These are phyloP conservation scores for Scutellaria minor DNA, from an alignment of 257 asterid species.

Conservation along the genomic window DNA sequence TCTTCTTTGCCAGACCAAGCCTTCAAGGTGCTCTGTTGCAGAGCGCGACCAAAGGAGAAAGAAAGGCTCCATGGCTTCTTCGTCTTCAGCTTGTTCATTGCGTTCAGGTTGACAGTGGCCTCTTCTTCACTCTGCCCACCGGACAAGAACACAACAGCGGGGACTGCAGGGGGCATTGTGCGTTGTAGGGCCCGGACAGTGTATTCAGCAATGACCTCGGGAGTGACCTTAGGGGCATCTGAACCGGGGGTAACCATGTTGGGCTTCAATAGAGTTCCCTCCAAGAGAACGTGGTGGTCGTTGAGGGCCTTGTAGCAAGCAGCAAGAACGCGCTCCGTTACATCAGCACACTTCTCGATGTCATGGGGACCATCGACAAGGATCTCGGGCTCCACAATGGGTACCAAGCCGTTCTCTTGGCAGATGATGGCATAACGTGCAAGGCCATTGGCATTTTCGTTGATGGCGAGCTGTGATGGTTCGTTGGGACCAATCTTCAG, in stretches of 20 bases:
- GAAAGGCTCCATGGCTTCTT: constrained; percentile 90
- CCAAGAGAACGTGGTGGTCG: constrained; percentile 38
- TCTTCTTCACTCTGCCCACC: constrained; percentile 98
- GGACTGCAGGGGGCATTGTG: constrained; percentile 94
- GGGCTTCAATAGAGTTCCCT: constrained; percentile 46
- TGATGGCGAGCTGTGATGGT: constrained; percentile 88
- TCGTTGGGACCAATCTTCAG: constrained; percentile 81
- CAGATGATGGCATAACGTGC: constrained; percentile 97
- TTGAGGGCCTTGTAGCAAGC: constrained; percentile 42
- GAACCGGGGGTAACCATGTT: constrained; percentile 60
- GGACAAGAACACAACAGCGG: constrained; percentile 88
- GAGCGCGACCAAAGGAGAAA: constrained; percentile 94
- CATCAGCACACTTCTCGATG: constrained; percentile 41
- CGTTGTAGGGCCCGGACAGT: constrained; percentile 89
- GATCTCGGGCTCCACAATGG: constrained; percentile 45
- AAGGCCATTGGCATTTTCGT: constrained; percentile 83
- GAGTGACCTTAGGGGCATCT: constrained; percentile 46
- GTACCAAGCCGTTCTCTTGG: constrained; percentile 76
- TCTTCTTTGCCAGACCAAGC: constrained; percentile 91
- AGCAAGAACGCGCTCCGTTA: constrained; percentile 38
- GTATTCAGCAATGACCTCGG: constrained; percentile 72
- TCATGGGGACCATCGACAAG: constrained; percentile 40
- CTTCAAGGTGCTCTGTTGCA: constrained; percentile 94
- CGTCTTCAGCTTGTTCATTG: constrained; percentile 78
- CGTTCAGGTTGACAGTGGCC: constrained; percentile 83